A percentile compares a stretch with the other conserved stretches of the same genome.
phyloP scores from a whole-genome alignment of 768 basidiomycete genomes.

The Mycena floridula region DNA sequence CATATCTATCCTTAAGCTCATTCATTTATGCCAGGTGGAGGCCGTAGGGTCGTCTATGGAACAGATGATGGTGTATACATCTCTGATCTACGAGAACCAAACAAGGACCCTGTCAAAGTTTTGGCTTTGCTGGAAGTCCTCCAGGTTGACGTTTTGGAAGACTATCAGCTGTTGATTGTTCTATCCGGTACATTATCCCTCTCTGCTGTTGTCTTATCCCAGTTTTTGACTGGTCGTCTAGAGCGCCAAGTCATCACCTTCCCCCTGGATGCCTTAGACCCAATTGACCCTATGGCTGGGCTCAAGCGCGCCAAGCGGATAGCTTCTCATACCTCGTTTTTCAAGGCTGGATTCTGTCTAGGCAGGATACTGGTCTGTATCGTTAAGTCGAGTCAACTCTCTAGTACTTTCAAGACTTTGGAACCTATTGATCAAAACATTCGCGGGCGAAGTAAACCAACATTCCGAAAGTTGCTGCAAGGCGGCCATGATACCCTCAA shows the following conservation, averaged over 20 bases:
- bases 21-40: conserved; percentile 49
- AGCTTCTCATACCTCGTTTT: conserved; percentile 94
- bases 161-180: conserved; percentile 93
- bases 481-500: conserved; percentile 93
- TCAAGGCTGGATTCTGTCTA: conserved; percentile 93
- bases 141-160: conserved; percentile 95
- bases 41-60: conserved; percentile 88
- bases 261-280: conserved; percentile 88
- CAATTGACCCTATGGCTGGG: conserved; percentile 84
- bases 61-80: conserved; percentile 97
- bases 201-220: not conserved
- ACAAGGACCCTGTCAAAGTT: conserved; percentile 84
- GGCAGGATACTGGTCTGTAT: conserved; percentile 91
- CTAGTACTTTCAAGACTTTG: conserved; percentile 95
- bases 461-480: conserved; percentile 92
- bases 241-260: conserved; percentile 96
- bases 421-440: conserved; percentile 92
- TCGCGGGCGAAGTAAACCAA: conserved; percentile 75
- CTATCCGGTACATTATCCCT: conserved; percentile 76
- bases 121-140: conserved; percentile 83
- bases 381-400: conserved; percentile 91
- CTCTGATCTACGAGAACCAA: conserved; percentile 73
- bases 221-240: conserved; percentile 21
- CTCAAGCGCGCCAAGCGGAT: conserved; percentile 93
- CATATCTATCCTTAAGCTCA: conserved; percentile 5